Percentiles rank a stretch among this genome's conserved stretches.
These are phyloP conservation scores for Scenedesmus sp. DNA, from an alignment of 163 green algal species.

Conservation along the genomic window DNA sequence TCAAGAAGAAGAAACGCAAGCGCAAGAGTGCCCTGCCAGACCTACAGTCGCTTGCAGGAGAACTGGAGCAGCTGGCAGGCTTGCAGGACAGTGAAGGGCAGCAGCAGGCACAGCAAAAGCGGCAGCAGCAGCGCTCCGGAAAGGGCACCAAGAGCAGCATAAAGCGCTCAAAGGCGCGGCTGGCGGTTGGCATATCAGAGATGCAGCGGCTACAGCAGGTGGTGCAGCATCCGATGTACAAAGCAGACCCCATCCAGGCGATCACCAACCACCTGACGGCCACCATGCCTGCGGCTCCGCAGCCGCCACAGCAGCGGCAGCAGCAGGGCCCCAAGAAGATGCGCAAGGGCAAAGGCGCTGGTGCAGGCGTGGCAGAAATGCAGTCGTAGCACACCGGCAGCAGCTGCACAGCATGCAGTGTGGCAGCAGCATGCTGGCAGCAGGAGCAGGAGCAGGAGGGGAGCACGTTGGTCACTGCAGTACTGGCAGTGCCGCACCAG, in stretches of 20 bases:
- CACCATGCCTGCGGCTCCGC: conserved; percentile 67
- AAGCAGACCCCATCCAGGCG: conserved; percentile 72
- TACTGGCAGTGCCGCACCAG: too few species aligned
- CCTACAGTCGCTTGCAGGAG: conserved; percentile 32
- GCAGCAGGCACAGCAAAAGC: conserved; percentile 67
- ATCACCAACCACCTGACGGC: conserved; percentile 71
- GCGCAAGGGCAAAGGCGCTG: background rate
- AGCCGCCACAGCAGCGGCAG: conserved; percentile 7
- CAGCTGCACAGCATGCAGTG: background rate
- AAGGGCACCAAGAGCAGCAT: conserved; percentile 47
- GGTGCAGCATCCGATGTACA: conserved; percentile 70
- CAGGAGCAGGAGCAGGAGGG: too few species aligned
- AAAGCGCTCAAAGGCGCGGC: conserved; percentile 22
- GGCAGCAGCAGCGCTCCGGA: conserved; percentile 31
- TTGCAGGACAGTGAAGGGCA: background rate
- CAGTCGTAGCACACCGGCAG: background rate
- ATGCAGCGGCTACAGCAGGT: conserved; percentile 68
- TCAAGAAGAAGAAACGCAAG: conserved; percentile 16
- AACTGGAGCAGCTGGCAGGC: conserved; percentile 34
- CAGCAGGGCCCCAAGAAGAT: background rate
- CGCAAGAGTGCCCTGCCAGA: conserved; percentile 18
- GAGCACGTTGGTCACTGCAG: too few species aligned
- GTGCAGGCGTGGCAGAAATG: conserved; percentile 27
- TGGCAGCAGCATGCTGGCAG: background rate
- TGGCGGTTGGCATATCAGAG: conserved; percentile 53